Base-by-base conservation (phyloP, 1,284 basidiomycete species). In the Rhodotorula sp. region DNA sequence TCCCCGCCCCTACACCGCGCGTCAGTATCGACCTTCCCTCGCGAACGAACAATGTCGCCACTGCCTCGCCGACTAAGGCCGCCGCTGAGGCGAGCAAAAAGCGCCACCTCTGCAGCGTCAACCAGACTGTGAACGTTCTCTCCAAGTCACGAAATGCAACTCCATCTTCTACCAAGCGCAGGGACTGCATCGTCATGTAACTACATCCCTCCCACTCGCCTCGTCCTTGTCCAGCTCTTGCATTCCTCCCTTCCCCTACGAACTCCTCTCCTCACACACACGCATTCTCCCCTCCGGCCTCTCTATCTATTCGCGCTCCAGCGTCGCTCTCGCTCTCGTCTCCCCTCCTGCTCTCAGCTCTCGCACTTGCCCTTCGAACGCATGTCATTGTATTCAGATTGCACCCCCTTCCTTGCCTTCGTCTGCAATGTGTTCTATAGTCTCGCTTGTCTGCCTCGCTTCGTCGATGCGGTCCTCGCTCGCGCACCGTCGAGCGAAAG, bases 151-250 rank as follows among this genome's bases (percentile, higher is more conserved):
- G 15, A 24, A 9, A 37, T 16, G n/a, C 37, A 13, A 30, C 59
- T 30, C 28, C 22, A 22, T 7, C 30, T 18, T 6, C 51, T 48
- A 2, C 15, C 16, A 47, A 48, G 48, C 40, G 58, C 20, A 37
- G 60, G 22, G 67, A 68, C 26, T 68, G 67, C 37, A 20, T 28
- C 37, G 58, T 68, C 47, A 50, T 55, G 24, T 64, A 47, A 44
- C 40, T 18, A 44, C 40, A 3, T 44, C 40, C 40, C 11, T 18
- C 15, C 40, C 40, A 13, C 40, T 13, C 11, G 3, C 40, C 10
- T 18, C 11, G 10, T 44, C 16, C 40, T 44, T 44, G 40, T 44
- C 40, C 11, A 44, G 40, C 34, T 44, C 40, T 44, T 13, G 40
- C 40, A 44, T 13, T 44, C 40, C 40, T 44, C 40, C 40, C 40